These are phyloP conservation scores for Candida silvicultrix DNA, from an alignment of 805 yeast species.

Conservation along the genomic window DNA sequence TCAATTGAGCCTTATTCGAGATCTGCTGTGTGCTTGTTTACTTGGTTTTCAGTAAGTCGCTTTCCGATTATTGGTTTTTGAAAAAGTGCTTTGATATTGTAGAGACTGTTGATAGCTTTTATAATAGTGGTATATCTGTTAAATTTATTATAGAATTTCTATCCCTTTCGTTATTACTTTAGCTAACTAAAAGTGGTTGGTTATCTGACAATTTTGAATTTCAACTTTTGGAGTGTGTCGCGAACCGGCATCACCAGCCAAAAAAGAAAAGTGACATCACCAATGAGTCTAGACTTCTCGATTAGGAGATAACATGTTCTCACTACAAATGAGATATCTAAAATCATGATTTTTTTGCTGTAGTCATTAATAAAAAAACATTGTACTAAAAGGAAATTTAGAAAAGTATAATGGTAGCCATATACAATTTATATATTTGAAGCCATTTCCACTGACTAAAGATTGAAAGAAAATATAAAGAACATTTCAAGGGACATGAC, in stretches of 20 bases:
- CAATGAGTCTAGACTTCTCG: not conserved
- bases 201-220: not conserved
- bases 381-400: not conserved
- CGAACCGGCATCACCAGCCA: not conserved
- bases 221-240: not conserved
- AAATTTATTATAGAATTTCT: too few relatives aligned
- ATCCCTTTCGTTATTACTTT: not conserved
- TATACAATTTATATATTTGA: not conserved
- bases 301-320: not conserved
- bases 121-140: too few relatives aligned
- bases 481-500: not conserved
- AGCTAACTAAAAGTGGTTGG: not conserved
- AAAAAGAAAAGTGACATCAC: not conserved
- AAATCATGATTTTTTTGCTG: too few relatives aligned
- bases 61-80: too few relatives aligned
- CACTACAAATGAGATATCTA: too few relatives aligned
- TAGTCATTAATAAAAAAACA: not conserved
- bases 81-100: too few relatives aligned
- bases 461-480: too few relatives aligned
- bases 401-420: too few relatives aligned
- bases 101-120: too few relatives aligned
- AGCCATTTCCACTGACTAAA: too few relatives aligned
- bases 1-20: not conserved
- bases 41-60: too few relatives aligned
- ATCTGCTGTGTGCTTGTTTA: not conserved